Conservation (phyloP, 257 asterid genomes). For the Solanum microdontum region DNA sequence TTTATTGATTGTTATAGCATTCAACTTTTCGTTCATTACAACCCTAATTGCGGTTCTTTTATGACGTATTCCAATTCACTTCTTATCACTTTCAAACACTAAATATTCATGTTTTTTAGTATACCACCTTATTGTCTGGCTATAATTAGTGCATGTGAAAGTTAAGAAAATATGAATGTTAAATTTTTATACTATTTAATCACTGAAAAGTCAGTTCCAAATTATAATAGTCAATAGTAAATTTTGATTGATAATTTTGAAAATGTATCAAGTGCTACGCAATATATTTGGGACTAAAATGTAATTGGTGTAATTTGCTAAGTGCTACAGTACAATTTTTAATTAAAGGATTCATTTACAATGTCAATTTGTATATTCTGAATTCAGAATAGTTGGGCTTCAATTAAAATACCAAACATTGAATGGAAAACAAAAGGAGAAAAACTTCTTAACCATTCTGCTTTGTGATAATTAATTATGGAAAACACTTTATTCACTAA, state of each 20-base stretch:
- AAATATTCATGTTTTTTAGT: background rate
- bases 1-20: background rate
- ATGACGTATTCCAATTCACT: background rate
- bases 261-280: background rate
- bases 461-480: background rate
- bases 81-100: background rate
- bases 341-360: background rate
- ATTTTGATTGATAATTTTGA: no score
- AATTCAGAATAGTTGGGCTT: no score
- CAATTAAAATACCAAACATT: no score
- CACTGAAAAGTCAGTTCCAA: no score
- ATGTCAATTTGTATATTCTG: background rate
- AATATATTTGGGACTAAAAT: no score
- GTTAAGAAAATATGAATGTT: background rate
- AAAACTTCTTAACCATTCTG: background rate
- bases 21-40: background rate
- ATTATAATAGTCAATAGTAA: background rate
- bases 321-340: background rate
- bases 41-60: background rate
- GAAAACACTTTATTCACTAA: background rate
- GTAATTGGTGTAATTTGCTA: background rate
- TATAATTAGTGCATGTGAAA: background rate
- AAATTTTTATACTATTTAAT: no score
- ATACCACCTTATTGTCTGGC: background rate
- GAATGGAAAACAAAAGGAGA: no score